Base-by-base conservation (phyloP, 768 basidiomycete genomes). In the Lanmaoa rubissima region DNA sequence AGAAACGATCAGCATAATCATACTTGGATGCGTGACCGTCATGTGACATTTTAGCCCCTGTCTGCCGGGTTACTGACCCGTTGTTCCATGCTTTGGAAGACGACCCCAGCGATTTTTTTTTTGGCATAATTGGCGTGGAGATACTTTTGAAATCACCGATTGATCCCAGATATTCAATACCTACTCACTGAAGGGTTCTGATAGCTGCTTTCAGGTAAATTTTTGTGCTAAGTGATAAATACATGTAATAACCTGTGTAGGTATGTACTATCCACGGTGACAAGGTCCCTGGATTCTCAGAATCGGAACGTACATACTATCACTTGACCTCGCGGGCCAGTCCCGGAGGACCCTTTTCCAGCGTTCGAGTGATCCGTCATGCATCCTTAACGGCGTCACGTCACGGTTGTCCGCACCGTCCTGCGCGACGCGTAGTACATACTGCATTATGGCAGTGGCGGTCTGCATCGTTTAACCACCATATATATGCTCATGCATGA, bases 41-140 rank as follows among this genome's bases (percentile, higher is more conserved):
- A 0, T 24, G 62, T 63, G 48, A 63, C 62, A 55, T 19, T 63
- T n/a, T 48, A 28, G 16, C 38, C 45, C 60, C 57, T 58, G n/a
- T 52, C 16, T 51, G 21, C 21, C 21, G 21, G 21, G 21, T 24
- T 24, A 2, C 21, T 24, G 21, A 2, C 21, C 21, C 21, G 21
- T 24, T 24, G 21, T 24, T 24, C 21, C n/a, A n/a, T n/a, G n/a
- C n/a, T 24, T 24, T 24, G 21, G 21, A 39, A 7, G 14, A 38
- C 17, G 38, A 9, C 3, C 38, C 38, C 5, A 17, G 36, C 7
- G 36, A 28, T 28, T 17, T 17, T 17, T 14, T 16, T 26, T 26
- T 24, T 24, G 1, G 24, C 24, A 44, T 26, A 17, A 16, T 26
- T 26, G 24, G 40, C 9, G 10, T 28, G 16, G n/a, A 31, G n/a